phyloP scores from a whole-genome alignment of 108 stramenopile species.

The Skeletonema grethae region DNA sequence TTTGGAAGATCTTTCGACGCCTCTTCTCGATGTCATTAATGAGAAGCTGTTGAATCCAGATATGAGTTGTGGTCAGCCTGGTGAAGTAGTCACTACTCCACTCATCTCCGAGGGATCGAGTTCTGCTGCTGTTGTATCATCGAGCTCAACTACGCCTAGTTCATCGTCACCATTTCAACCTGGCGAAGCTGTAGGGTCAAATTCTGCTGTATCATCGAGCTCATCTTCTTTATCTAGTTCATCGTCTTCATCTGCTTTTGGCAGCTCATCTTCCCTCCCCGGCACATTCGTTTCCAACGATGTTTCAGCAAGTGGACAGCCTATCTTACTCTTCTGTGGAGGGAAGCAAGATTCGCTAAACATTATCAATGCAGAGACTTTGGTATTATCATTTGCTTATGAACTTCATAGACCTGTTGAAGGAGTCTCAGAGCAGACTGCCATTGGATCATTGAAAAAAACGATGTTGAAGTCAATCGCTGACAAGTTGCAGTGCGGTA shows the following conservation, averaged over 20 bases:
- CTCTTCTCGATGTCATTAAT: constrained; percentile 12
- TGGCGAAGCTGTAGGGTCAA: not conserved
- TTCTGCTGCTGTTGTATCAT: not conserved
- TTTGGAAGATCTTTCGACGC: constrained; percentile 9
- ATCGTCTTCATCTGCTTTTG: not conserved
- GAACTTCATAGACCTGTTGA: constrained; percentile 36
- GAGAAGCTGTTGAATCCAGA: constrained; percentile 3
- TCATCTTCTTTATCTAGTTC: not conserved
- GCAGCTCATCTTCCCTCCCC: not conserved
- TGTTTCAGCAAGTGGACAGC: not conserved
- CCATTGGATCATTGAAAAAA: constrained; percentile 28
- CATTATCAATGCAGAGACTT: constrained; percentile 13
- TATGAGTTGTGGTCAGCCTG: constrained; percentile 8
- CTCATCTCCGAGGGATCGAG: not conserved
- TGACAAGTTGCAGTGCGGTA: constrained; percentile 11
- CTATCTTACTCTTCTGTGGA: constrained; percentile 9
- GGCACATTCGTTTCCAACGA: constrained; percentile 1
- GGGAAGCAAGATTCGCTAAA: constrained; percentile 5
- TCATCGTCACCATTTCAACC: not conserved
- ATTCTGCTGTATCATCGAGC: not conserved
- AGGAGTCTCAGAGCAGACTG: constrained; percentile 4
- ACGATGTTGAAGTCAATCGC: constrained; percentile 30
- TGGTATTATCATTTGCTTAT: constrained; percentile 30
- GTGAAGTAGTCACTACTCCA: not conserved
- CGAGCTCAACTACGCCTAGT: not conserved